Conservation (phyloP, 2,329 filamentous ascomycete genomes). For the Aspergillus sp. region DNA sequence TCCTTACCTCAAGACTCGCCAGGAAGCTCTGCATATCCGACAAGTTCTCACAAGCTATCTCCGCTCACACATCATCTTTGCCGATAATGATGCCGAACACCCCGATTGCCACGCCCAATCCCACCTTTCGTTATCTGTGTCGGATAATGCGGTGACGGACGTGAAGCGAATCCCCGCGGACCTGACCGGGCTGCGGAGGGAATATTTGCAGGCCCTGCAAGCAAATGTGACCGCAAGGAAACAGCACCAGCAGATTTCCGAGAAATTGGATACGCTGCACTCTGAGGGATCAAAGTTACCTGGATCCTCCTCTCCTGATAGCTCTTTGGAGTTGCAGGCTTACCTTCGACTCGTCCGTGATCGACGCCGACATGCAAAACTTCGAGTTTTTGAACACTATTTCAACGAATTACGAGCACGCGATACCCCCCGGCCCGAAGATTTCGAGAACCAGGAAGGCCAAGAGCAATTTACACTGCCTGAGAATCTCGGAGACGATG, state of each 20-base stretch:
- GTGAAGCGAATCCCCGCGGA: slow-evolving; percentile 40
- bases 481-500: slow-evolving; percentile 19
- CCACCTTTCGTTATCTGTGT: slow-evolving; percentile 37
- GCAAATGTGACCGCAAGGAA: slow-evolving; percentile 42
- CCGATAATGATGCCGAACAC: slow-evolving; percentile 25
- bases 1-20: slow-evolving; percentile 40
- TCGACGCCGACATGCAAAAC: slow-evolving; percentile 45
- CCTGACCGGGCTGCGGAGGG: slow-evolving; percentile 42
- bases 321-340: slow-evolving; percentile 31
- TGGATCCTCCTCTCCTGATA: slow-evolving; percentile 15
- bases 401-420: slow-evolving; percentile 42
- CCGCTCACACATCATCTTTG: slow-evolving; percentile 35
- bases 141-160: slow-evolving; percentile 29
- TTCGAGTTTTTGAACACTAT: slow-evolving; percentile 49
- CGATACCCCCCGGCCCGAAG: slow-evolving; percentile 20
- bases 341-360: slow-evolving; percentile 49
- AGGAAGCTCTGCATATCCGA: slow-evolving; percentile 41
- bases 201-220: slow-evolving; percentile 48
- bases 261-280: slow-evolving; percentile 29
- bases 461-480: slow-evolving; percentile 15
- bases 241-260: slow-evolving; percentile 35
- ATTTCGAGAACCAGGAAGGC: slow-evolving; percentile 21
- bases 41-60: slow-evolving; percentile 40
- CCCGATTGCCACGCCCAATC: slow-evolving; percentile 24
- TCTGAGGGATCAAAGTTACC: slow-evolving; percentile 22